Base-by-base conservation (phyloP, 805 yeast genomes). In the Nakazawaea holstii region DNA sequence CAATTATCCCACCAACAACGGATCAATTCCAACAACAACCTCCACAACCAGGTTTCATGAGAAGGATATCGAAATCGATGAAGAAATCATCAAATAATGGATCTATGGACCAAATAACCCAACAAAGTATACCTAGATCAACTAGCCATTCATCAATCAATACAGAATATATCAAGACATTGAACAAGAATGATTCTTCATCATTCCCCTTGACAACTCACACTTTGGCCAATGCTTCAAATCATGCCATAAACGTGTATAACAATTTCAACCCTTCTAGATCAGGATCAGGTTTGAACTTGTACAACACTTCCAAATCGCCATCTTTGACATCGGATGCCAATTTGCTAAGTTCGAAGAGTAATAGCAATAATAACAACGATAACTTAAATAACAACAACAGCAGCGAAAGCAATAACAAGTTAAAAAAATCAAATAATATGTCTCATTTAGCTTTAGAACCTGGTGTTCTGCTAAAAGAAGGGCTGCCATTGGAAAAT, bases 161-260 rank as follows among this genome's bases (percentile, higher is more conserved):
- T 6, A 13, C 48, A 8, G 63, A 61, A 7, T 62, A 56, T 45
- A 57, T 60, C 24, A 55, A 55, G 32, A 60, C 55, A 35, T 44
- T 65, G n/a, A 57, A 62, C 43, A 54, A 52, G 49, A 55, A 54
- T 39, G 69, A 65, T 45, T 57, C 66, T 6, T 58, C 67, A 5
- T 55, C 59, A 3, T 64, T 61, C 54, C 69, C 69, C 4, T 54
- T 50, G 28, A 53, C 64, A n/a, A 49, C 62, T 5, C 57, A 56
- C 8, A 51, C 57, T 1, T 26, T 52, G 27, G 55, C 49, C 10
- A 53, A 53, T 28, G 61, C 63, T 4, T 46, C 65, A 2, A 61
- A 65, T 8, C 57, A 62, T 14, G 57, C 58, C 14, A 52, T 59
- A 35, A 61, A 60, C 48, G 45, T 59, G 40, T 24, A 58, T 41